phyloP scores from a whole-genome alignment of 139 green algal species.

The Picochlorum costavermella region DNA sequence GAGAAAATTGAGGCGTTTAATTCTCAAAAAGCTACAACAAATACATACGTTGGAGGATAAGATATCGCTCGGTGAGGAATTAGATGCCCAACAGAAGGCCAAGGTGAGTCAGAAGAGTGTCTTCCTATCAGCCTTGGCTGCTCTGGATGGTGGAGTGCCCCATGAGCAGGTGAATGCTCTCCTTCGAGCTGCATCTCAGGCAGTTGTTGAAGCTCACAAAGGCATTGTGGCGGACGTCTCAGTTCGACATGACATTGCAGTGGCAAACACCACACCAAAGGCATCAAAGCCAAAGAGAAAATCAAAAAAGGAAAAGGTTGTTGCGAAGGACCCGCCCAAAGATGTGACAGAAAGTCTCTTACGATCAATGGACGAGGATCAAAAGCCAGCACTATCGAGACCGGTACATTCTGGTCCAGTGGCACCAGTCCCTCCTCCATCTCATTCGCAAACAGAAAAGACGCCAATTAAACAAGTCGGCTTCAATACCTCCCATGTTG shows the following conservation, averaged over 20 bases:
- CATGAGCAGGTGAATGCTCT: slow-evolving; percentile 22
- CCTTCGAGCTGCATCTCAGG: slow-evolving; percentile 1
- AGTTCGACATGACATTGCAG: neutral
- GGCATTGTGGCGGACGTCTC: neutral
- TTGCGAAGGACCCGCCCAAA: too few species aligned
- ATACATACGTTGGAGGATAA: slow-evolving; percentile 39
- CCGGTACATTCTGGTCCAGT: too few species aligned
- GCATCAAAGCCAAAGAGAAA: too few species aligned
- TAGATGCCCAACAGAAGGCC: slow-evolving; percentile 71
- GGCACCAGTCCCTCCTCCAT: too few species aligned
- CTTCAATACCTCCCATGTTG: too few species aligned
- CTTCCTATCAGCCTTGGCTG: slow-evolving; percentile 38
- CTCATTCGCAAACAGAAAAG: too few species aligned
- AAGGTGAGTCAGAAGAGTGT: slow-evolving; percentile 50
- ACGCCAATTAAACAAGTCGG: too few species aligned
- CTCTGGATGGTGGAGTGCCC: slow-evolving; percentile 34
- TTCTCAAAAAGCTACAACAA: slow-evolving; percentile 82
- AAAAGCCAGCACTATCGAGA: too few species aligned
- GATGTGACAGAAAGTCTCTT: too few species aligned
- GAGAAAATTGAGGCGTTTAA: slow-evolving; percentile 21
- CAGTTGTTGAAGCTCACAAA: slow-evolving; percentile 1
- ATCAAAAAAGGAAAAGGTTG: too few species aligned
- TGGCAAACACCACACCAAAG: too few species aligned
- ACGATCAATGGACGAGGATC: too few species aligned
- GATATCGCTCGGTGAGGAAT: neutral